Evolutionary conservation across 192 early-diverging fungal species (phyloP).

Genomic region (Backusella sp.): DNA sequence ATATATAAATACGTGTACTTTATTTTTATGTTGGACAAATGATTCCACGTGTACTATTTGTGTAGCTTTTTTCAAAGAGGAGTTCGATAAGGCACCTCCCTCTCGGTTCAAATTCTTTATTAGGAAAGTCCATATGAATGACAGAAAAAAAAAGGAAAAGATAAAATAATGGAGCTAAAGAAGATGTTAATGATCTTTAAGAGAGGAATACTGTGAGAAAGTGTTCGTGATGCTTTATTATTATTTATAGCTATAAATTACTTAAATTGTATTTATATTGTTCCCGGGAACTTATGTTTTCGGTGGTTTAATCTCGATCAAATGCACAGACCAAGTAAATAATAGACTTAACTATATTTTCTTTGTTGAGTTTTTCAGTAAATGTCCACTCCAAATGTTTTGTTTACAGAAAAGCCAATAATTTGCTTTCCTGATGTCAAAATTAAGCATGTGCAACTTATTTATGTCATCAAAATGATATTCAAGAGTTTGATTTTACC

Average conservation of each 20-base stretch:
- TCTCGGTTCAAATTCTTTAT: conserved; percentile 10
- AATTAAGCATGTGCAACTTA: conserved; percentile 1
- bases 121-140: conserved; percentile 3
- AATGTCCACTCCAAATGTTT: not conserved
- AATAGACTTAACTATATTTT: not conserved
- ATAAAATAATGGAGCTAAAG: not conserved
- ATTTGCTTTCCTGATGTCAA: not conserved
- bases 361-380: not conserved
- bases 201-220: not conserved
- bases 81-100: not conserved
- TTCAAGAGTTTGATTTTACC: not conserved
- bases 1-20: not conserved
- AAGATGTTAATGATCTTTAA: not conserved
- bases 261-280: conserved; percentile 1
- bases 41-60: conserved; percentile 2
- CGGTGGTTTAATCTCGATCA: conserved; percentile 3
- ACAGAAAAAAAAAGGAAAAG: not conserved
- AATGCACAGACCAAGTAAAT: conserved; percentile 3
- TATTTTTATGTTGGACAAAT: conserved; percentile 8
- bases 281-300: not conserved
- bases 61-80: conserved; percentile 7
- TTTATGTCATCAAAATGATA: not conserved
- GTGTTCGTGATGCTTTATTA: not conserved
- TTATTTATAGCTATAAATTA: not conserved
- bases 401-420: not conserved